Evolutionary conservation across 441 rosid genomes (phyloP).

Genomic region (Adansonia rubrostipa): DNA sequence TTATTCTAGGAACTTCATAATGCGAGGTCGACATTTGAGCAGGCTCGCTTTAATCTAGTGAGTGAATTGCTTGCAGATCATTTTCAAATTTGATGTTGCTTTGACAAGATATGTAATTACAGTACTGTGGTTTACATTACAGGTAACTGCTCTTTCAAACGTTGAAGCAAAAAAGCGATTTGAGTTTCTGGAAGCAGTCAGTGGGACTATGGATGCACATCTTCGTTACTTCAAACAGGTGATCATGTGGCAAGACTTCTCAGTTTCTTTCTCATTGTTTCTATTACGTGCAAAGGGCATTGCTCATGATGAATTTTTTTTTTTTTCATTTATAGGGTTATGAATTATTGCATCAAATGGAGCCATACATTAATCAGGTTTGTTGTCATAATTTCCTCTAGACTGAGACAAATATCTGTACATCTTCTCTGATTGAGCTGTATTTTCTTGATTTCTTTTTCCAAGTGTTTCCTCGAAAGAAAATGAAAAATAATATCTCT

Average conservation of each 20-base stretch:
- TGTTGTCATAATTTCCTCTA: constrained; percentile 24
- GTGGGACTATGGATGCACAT: constrained; percentile 99
- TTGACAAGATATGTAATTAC: constrained; percentile 12
- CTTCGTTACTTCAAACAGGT: constrained; percentile 99
- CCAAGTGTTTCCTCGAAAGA: not conserved
- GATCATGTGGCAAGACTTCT: constrained; percentile 23
- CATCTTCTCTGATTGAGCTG: not conserved
- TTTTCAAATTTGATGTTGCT: not conserved
- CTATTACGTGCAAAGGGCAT: constrained; percentile 19
- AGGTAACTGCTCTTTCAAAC: constrained; percentile 94
- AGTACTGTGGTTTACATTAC: constrained; percentile 26
- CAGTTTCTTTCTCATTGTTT: constrained; percentile 23
- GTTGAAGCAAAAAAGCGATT: constrained; percentile 98
- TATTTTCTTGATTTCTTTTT: not conserved
- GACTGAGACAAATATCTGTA: not conserved
- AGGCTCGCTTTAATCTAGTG: constrained; percentile 94
- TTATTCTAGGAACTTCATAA: constrained; percentile 83
- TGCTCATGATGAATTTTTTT: constrained; percentile 24
- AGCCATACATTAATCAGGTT: constrained; percentile 98
- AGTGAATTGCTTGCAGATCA: constrained; percentile 36
- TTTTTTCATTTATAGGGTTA: constrained; percentile 69
- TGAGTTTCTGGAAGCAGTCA: constrained; percentile 98
- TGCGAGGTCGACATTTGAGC: constrained; percentile 93
- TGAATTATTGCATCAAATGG: constrained; percentile 99
- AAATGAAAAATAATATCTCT: constrained; percentile 10